phyloP scores from a whole-genome alignment of 1,284 basidiomycete genomes.

The Cutaneotrichosporon mucoides region DNA sequence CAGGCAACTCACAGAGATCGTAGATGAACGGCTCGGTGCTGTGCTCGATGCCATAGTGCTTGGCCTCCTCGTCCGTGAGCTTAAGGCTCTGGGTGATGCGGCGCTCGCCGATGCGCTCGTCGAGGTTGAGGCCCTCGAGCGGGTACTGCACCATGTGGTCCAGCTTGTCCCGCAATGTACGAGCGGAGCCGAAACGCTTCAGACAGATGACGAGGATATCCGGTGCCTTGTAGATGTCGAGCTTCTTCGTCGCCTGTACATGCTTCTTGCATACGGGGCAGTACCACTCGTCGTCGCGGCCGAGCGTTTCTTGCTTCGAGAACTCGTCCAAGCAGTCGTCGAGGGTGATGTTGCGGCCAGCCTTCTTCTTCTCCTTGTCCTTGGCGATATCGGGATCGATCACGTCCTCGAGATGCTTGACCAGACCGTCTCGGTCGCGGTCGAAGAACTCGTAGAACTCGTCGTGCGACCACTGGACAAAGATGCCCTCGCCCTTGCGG shows the following conservation, averaged over 20 bases:
- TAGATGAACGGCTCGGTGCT: constrained; percentile 77
- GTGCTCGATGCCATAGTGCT: constrained; percentile 58
- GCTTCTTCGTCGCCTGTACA: constrained; percentile 96
- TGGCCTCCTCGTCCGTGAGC: constrained; percentile 58
- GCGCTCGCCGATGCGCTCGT: constrained; percentile 71
- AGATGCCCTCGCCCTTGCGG: constrained; percentile 68
- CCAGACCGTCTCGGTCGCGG: constrained; percentile 45
- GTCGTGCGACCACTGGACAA: constrained; percentile 75
- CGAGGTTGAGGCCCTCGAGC: constrained; percentile 77
- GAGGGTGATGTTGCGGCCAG: constrained; percentile 62
- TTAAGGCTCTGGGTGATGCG: constrained; percentile 62
- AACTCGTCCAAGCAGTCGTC: constrained; percentile 96
- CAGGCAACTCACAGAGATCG: constrained; percentile 64
- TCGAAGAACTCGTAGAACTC: constrained; percentile 68
- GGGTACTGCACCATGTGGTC: constrained; percentile 87
- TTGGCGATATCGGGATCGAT: constrained; percentile 68
- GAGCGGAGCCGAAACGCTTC: constrained; percentile 90
- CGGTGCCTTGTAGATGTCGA: constrained; percentile 96
- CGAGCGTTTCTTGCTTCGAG: constrained; percentile 88
- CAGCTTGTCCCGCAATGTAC: constrained; percentile 75
- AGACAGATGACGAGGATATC: constrained; percentile 96
- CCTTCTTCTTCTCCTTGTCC: constrained; percentile 56
- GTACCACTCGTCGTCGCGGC: constrained; percentile 97
- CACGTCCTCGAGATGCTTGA: constrained; percentile 52
- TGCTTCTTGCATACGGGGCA: constrained; percentile 97